Conservation (phyloP, 345 rosid genomes). For the Salix koriyanagi region DNA sequence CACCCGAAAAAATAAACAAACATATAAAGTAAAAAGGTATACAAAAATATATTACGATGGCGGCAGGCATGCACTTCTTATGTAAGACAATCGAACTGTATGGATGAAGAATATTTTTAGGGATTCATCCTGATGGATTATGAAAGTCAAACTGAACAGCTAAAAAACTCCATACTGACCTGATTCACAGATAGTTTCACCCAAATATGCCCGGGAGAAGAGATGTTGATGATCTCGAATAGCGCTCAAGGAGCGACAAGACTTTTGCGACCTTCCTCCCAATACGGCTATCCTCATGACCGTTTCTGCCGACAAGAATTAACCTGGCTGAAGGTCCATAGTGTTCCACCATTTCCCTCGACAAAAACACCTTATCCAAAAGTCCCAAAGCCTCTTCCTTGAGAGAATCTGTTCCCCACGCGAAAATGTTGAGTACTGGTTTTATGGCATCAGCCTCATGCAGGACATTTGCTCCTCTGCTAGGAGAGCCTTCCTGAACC, state of each 20-base stretch:
- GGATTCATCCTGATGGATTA: no score
- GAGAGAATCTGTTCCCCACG: constrained; percentile 54
- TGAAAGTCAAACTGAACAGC: no score
- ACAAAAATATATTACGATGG: no score
- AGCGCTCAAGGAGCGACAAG: constrained; percentile 43
- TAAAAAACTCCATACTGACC: no score
- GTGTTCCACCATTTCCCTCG: constrained; percentile 46
- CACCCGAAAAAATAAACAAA: no score
- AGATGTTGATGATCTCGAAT: constrained; percentile 53
- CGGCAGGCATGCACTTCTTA: no score
- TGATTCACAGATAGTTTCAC: neutral
- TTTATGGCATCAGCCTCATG: constrained; percentile 48
- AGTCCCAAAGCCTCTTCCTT: constrained; percentile 49
- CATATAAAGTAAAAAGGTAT: no score
- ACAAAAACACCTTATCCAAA: constrained; percentile 47
- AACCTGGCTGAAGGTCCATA: constrained; percentile 46
- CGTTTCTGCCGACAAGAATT: constrained; percentile 38
- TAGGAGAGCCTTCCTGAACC: constrained; percentile 33
- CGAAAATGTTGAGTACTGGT: constrained; percentile 39
- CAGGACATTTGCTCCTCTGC: constrained; percentile 41
- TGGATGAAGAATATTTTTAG: no score
- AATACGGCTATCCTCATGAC: constrained; percentile 29
- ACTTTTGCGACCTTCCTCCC: constrained; percentile 44
- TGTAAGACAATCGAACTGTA: no score
- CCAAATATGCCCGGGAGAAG: constrained; percentile 45